Conservation (phyloP, 257 asterid species). For the Solanum piurae region DNA sequence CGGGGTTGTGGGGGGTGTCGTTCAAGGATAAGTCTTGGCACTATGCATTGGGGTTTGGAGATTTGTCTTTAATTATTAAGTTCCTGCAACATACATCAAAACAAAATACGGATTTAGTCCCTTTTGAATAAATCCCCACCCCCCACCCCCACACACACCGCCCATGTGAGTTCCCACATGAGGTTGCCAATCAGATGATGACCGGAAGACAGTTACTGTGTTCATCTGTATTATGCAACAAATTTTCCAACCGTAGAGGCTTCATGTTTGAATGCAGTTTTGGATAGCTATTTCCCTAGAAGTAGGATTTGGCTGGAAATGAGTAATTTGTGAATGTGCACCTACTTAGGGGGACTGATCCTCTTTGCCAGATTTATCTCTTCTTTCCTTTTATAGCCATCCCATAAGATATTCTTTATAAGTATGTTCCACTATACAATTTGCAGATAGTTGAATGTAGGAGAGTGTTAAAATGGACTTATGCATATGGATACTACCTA, state of each 20-base stretch:
- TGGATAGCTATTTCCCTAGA: not conserved
- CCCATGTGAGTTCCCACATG: not conserved
- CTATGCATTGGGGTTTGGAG: not conserved
- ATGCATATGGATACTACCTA: slow-evolving; percentile 86
- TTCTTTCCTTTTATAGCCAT: not conserved
- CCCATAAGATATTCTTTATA: not conserved
- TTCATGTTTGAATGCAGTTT: not conserved
- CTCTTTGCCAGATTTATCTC: not conserved
- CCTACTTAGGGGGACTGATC: not conserved
- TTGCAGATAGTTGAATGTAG: slow-evolving; percentile 95
- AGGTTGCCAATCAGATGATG: not conserved
- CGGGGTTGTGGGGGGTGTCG: not conserved
- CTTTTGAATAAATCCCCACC: not conserved
- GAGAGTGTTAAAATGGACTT: slow-evolving; percentile 96
- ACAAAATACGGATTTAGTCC: not conserved
- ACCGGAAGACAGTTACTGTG: not conserved
- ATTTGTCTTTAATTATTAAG: not conserved
- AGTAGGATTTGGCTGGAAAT: not conserved
- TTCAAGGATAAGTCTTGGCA: not conserved
- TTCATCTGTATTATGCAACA: not conserved
- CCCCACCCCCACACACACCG: too few species aligned
- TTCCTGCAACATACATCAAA: not conserved
- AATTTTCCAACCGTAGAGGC: not conserved
- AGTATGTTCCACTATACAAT: not conserved
- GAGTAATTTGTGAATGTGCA: not conserved